Evolutionary conservation across 768 basidiomycete genomes (phyloP), one percentile per base, ranked within the genome.

Genomic region (Suillus spraguei): DNA sequence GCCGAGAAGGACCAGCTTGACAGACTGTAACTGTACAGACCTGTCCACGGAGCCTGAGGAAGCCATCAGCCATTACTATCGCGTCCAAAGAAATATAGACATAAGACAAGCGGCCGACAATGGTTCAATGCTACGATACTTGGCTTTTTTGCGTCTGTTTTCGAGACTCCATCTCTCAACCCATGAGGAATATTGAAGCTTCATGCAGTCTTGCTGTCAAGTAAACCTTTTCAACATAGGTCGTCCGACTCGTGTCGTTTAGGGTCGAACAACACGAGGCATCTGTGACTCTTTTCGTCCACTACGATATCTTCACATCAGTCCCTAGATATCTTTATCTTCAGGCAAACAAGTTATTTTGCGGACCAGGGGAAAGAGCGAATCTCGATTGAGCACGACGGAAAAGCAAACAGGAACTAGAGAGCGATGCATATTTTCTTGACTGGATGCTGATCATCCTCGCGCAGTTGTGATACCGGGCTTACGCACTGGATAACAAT

Each of bases 1-100:
- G 95, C 96, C 96, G 66, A 99, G 85, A n/a, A 98, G 85, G 65
- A 98, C 97, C 54, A 98, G 89, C 78, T 99, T 99, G 66, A 99
- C 97, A 41, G 41, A 42, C 79, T 98, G 96, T 8, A 97, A n/a
- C n/a, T n/a, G n/a, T n/a, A n/a, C 90, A 67, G 95, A 95, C 78
- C 92, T 96, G 79, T 95, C 92, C 62, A 81, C 80, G 46, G n/a
- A 46, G 4, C 44, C 10, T 46, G 44, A 46, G 2, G 20, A 20
- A 44, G 4, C 41, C 20, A n/a, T n/a, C 20, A n/a, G n/a, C 9
- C 44, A 10, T 10, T n/a, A n/a, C 4, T 10, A 46, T 46, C 20
- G n/a, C 20, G 10, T 46, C 44, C 1, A n/a, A n/a, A 9, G 42
- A 11, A n/a, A 46, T 20, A 20, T 42, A n/a, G n/a, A 46, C 44